Conservation (phyloP, 805 yeast species). For the Blastobotrys peoriensis region DNA sequence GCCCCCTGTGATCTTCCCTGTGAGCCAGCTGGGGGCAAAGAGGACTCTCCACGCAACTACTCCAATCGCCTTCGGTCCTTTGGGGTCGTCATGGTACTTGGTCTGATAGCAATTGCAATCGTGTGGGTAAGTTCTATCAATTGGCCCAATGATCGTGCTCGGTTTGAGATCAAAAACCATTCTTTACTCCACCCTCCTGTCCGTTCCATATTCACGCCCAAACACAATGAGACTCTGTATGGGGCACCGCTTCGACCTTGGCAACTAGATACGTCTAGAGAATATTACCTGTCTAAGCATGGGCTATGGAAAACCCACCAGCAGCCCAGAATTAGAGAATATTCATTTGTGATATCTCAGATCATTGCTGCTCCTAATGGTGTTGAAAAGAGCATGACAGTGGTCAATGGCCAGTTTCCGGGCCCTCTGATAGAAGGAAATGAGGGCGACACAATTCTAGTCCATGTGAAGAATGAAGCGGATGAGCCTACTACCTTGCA, state of each 20-base stretch:
- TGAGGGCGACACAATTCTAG: constrained; percentile 33
- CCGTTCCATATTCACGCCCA: no score
- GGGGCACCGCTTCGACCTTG: constrained; percentile 20
- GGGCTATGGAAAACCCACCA: constrained; percentile 13
- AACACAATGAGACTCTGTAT: constrained; percentile 13
- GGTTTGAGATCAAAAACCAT: no score
- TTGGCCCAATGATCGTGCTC: no score
- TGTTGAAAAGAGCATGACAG: constrained; percentile 29
- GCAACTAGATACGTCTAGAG: constrained; percentile 27
- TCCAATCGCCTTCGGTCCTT: no score
- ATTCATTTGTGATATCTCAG: constrained; percentile 18
- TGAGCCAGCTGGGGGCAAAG: no score
- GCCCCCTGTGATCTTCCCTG: no score
- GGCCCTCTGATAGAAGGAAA: constrained; percentile 42
- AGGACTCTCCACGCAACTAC: no score
- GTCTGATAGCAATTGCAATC: no score
- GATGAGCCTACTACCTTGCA: constrained; percentile 40
- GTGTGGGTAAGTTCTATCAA: no score
- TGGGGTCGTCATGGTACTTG: no score
- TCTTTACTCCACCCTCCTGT: no score
- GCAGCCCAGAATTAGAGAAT: constrained; percentile 17
- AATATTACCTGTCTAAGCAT: constrained; percentile 19
- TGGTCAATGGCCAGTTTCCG: constrained; percentile 43
- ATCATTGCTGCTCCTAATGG: constrained; percentile 20
- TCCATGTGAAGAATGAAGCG: constrained; percentile 36